A percentile compares a stretch with the other conserved stretches of the same genome.
These are phyloP conservation scores for Rhodotorula babjevae DNA, from an alignment of 768 basidiomycete genomes.

Conservation along the genomic window DNA sequence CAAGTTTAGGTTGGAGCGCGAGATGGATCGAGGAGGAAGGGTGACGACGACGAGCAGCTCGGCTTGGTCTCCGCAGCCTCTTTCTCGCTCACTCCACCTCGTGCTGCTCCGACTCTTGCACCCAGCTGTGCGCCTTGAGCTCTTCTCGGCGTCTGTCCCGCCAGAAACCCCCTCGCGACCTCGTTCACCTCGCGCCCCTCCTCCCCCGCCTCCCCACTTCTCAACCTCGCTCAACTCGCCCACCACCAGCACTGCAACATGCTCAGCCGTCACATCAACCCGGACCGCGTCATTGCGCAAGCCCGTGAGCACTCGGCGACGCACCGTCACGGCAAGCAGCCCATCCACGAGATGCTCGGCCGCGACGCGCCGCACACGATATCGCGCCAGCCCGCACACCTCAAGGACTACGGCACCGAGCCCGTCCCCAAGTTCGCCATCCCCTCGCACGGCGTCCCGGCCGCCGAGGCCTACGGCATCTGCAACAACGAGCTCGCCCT, in stretches of 20 bases:
- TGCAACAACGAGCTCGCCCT: conserved; percentile 53
- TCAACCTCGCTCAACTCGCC: neutral
- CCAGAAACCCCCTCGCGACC: no score
- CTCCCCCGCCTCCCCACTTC: neutral
- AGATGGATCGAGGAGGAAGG: no score
- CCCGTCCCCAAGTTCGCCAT: conserved; percentile 67
- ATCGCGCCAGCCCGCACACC: conserved; percentile 38
- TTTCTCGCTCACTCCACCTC: no score
- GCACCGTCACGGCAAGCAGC: neutral
- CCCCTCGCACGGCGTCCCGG: conserved; percentile 55
- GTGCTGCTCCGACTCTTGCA: no score
- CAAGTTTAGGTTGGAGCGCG: no score
- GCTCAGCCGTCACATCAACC: conserved; percentile 51
- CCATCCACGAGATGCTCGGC: conserved; percentile 6
- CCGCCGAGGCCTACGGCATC: conserved; percentile 46
- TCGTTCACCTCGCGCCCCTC: neutral
- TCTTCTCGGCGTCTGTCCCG: no score
- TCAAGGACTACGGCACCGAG: conserved; percentile 50
- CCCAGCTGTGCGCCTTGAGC: no score
- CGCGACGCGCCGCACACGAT: conserved; percentile 9
- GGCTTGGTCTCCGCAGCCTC: no score
- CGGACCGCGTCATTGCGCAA: conserved; percentile 61
- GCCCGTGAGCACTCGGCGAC: conserved; percentile 50
- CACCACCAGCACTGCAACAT: conserved; percentile 1
- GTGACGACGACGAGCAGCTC: no score